phyloP scores from a whole-genome alignment of 768 basidiomycete species.

The Lyophyllum shimeji region DNA sequence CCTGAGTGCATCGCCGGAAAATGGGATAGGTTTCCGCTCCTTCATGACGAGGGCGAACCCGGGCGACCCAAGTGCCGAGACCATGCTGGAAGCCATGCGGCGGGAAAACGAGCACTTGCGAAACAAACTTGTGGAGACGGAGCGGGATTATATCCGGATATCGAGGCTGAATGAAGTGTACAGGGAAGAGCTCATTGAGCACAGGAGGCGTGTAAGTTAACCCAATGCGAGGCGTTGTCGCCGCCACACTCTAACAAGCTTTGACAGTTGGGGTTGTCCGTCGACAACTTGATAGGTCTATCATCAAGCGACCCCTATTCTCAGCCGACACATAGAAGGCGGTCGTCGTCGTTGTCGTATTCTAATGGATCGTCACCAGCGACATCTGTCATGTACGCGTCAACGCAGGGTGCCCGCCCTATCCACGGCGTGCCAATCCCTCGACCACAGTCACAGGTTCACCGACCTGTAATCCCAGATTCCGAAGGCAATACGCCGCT shows the following conservation, averaged over 20 bases:
- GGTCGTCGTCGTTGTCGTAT: slow-evolving; percentile 40
- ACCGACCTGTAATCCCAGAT: slow-evolving; percentile 46
- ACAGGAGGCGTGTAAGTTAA: slow-evolving; percentile 66
- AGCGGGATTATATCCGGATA: slow-evolving; percentile 75
- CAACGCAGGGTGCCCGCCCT: slow-evolving; percentile 31
- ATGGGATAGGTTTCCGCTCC: slow-evolving; percentile 27
- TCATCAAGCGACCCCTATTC: slow-evolving; percentile 65
- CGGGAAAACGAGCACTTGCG: slow-evolving; percentile 79
- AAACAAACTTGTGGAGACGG: slow-evolving; percentile 65
- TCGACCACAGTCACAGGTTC: slow-evolving; percentile 63
- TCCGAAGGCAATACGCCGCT: slow-evolving; percentile 60
- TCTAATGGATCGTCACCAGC: slow-evolving; percentile 46
- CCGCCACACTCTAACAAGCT: slow-evolving; percentile 6
- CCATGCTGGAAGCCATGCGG: slow-evolving; percentile 74
- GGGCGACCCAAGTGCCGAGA: slow-evolving; percentile 44
- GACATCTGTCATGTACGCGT: slow-evolving; percentile 39
- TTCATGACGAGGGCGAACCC: slow-evolving; percentile 26
- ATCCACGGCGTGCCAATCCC: slow-evolving; percentile 74
- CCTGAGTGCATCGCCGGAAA: slow-evolving; percentile 32
- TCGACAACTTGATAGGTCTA: slow-evolving; percentile 79
- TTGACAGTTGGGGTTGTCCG: slow-evolving; percentile 65
- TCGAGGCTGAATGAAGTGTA: slow-evolving; percentile 80
- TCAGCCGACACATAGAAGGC: slow-evolving; percentile 68
- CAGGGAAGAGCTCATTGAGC: slow-evolving; percentile 79
- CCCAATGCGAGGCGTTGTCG: slow-evolving; percentile 5